Conservation (phyloP, 176 grass and related monocot genomes). For the Phragmites australis region DNA sequence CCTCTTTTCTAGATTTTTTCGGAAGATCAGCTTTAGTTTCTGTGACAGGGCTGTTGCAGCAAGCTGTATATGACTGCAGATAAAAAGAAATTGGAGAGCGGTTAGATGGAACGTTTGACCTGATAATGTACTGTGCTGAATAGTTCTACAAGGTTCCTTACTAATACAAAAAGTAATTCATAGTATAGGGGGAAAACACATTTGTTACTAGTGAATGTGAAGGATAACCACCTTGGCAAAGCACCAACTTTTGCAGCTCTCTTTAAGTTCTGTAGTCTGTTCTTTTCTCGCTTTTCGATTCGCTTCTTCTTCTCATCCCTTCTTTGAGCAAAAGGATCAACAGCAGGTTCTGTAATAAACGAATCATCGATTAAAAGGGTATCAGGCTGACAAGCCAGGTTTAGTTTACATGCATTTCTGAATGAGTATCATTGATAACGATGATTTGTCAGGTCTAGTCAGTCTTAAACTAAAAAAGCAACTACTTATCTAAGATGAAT, state of each 20-base stretch:
- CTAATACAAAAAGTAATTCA: not conserved
- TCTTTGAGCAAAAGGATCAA: conserved; percentile 81
- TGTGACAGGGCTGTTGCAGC: conserved; percentile 69
- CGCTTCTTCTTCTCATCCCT: conserved; percentile 77
- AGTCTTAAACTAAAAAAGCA: not conserved
- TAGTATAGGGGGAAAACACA: not conserved
- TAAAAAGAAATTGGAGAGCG: not conserved
- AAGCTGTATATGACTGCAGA: conserved; percentile 79
- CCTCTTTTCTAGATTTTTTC: conserved; percentile 67
- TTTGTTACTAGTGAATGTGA: not conserved
- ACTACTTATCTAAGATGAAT: not conserved
- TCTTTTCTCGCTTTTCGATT: conserved; percentile 85
- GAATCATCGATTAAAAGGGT: conserved; percentile 1
- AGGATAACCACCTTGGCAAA: conserved; percentile 69
- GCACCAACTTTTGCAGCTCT: conserved; percentile 71
- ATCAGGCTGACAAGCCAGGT: not conserved
- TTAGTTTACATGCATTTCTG: not conserved
- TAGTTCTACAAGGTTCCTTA: conserved; percentile 8
- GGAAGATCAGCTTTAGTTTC: conserved; percentile 61
- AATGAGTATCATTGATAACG: not conserved
- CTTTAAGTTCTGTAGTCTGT: conserved; percentile 81
- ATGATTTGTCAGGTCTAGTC: not conserved
- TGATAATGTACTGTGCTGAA: not conserved
- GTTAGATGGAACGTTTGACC: not conserved
- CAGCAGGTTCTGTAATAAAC: conserved; percentile 60